Percentiles rank a stretch among this genome's conserved stretches.
Evolutionary conservation across 805 yeast species (phyloP).

Genomic region (Teunomyces pallodes): DNA sequence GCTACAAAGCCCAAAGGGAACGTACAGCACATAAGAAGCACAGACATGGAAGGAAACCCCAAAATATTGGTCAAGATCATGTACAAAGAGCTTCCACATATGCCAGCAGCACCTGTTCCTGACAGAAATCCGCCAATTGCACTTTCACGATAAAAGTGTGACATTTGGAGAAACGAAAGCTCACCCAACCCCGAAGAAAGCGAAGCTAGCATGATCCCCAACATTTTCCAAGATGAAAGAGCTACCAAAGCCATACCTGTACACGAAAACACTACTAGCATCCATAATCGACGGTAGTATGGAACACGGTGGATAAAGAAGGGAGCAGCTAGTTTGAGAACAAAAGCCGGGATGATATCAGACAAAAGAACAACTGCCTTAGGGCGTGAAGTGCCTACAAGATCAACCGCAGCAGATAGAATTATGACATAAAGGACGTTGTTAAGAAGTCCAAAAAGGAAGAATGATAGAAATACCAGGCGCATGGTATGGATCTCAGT

Average conservation of each 20-base stretch:
- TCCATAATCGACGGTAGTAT: slow-evolving; percentile 52
- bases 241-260: slow-evolving; percentile 75
- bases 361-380: slow-evolving; percentile 83
- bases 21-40: slow-evolving; percentile 55
- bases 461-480: slow-evolving; percentile 56
- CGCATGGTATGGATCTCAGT: not conserved
- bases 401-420: slow-evolving; percentile 85
- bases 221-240: slow-evolving; percentile 40
- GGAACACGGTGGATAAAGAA: slow-evolving; percentile 69
- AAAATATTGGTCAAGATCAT: slow-evolving; percentile 71
- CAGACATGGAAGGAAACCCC: slow-evolving; percentile 48
- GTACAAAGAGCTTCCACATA: slow-evolving; percentile 74
- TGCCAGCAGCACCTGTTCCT: slow-evolving; percentile 96
- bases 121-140: slow-evolving; percentile 85
- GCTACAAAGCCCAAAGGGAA: slow-evolving; percentile 53
- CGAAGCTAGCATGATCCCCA: slow-evolving; percentile 80
- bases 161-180: slow-evolving; percentile 79
- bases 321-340: slow-evolving; percentile 71
- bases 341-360: slow-evolving; percentile 81
- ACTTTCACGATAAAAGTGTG: slow-evolving; percentile 64
- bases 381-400: slow-evolving; percentile 81
- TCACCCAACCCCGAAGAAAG: slow-evolving; percentile 89
- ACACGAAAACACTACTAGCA: slow-evolving; percentile 57
- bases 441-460: slow-evolving; percentile 83
- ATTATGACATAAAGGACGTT: slow-evolving; percentile 90